Evolutionary conservation across 129 eudicot species (phyloP).

Genomic region (Centella asiatica): DNA sequence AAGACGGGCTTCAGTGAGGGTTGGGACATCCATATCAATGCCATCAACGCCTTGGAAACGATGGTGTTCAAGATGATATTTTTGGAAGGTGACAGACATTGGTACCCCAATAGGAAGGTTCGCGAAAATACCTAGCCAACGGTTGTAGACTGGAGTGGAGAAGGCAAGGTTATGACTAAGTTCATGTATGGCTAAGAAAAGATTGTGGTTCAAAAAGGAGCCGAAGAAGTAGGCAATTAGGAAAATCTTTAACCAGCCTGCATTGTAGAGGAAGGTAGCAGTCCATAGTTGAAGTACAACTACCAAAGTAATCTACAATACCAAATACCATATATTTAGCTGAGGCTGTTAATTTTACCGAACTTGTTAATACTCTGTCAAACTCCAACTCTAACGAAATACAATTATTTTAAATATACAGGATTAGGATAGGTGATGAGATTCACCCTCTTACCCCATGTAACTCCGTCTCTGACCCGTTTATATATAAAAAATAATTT

Average conservation of each 20-base stretch:
- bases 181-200: slow-evolving; percentile 84
- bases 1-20: slow-evolving; percentile 41
- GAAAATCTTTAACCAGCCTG: slow-evolving; percentile 54
- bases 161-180: slow-evolving; percentile 87
- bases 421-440: too few relatives aligned
- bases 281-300: slow-evolving; percentile 66
- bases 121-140: slow-evolving; percentile 79
- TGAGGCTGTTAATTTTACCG: too few relatives aligned
- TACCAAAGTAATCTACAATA: slow-evolving; percentile 46
- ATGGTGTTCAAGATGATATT: slow-evolving; percentile 86
- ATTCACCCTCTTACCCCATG: too few relatives aligned
- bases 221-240: slow-evolving; percentile 66
- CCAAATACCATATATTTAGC: neutral
- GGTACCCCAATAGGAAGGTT: slow-evolving; percentile 86
- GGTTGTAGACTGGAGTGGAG: slow-evolving; percentile 65
- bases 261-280: slow-evolving; percentile 43
- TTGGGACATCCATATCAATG: slow-evolving; percentile 67
- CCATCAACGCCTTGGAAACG: slow-evolving; percentile 77
- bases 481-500: too few relatives aligned
- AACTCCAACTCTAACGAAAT: too few relatives aligned
- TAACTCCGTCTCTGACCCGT: too few relatives aligned
- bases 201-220: slow-evolving; percentile 82
- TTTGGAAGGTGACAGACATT: slow-evolving; percentile 82
- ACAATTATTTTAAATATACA: too few relatives aligned
- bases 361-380: too few relatives aligned